phyloP scores from a whole-genome alignment of 179 eudicot species.

The Actinidia chinensis region DNA sequence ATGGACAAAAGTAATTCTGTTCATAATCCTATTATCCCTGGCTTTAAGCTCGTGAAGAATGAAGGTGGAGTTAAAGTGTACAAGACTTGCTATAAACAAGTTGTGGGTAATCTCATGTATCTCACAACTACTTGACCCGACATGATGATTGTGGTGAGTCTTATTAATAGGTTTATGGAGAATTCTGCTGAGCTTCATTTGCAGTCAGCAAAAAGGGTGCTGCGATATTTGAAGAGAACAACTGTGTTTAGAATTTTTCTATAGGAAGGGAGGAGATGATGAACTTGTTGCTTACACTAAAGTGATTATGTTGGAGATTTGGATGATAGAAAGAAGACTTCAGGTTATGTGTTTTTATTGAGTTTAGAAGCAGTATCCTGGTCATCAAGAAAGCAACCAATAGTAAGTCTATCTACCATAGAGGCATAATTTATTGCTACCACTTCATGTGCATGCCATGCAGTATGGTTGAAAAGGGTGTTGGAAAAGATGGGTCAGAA shows the following conservation, averaged over 20 bases:
- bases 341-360: background rate
- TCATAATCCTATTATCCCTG: background rate
- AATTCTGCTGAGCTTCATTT: background rate
- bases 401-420: background rate
- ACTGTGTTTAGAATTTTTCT: background rate
- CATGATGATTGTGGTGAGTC: background rate
- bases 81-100: background rate
- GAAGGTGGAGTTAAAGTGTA: background rate
- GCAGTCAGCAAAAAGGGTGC: background rate
- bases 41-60: background rate
- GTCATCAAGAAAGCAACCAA: background rate
- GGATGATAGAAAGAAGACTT: background rate
- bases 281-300: background rate
- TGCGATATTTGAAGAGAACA: background rate
- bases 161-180: background rate
- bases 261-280: background rate
- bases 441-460: background rate
- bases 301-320: background rate
- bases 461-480: background rate
- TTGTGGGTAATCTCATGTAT: background rate
- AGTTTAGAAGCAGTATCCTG: background rate
- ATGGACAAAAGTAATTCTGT: background rate
- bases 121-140: background rate
- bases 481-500: no score
- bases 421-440: background rate